These are phyloP conservation scores for Ophiosphaerella korrae DNA, from an alignment of 2,329 filamentous ascomycete species.

Conservation along the genomic window DNA sequence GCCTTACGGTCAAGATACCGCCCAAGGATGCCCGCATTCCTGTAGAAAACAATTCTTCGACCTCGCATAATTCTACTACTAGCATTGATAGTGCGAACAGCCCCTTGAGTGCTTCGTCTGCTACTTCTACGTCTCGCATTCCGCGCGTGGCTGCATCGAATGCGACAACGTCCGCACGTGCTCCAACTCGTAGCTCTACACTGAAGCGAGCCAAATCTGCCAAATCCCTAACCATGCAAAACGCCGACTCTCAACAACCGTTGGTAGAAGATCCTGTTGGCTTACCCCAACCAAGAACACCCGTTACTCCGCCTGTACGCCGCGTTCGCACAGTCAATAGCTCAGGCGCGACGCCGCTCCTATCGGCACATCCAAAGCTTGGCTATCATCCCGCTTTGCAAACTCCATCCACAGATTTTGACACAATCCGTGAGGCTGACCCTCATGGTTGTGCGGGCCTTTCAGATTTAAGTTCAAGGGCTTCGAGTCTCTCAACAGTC, in stretches of 20 bases:
- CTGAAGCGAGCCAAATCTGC: conserved; percentile 25
- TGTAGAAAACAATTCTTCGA: conserved; percentile 7
- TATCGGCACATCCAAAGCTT: not conserved
- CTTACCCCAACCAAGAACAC: not conserved
- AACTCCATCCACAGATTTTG: not conserved
- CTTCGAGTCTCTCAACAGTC: conserved; percentile 23
- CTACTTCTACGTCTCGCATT: conserved; percentile 29
- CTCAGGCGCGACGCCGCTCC: conserved; percentile 23
- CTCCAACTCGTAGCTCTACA: conserved; percentile 15
- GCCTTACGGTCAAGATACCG: conserved; percentile 27
- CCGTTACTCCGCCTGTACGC: conserved; percentile 4
- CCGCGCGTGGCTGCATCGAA: conserved; percentile 21
- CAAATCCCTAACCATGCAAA: conserved; percentile 6
- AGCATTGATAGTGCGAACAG: conserved; percentile 7
- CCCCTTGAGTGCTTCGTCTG: conserved; percentile 6
- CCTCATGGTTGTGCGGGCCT: not conserved
- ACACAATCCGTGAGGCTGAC: not conserved
- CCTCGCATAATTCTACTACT: conserved; percentile 9
- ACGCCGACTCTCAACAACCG: not conserved
- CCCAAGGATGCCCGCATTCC: not conserved
- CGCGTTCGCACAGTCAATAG: conserved; percentile 32
- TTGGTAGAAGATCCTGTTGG: not conserved
- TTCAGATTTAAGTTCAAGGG: conserved; percentile 3
- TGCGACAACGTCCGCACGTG: conserved; percentile 3
- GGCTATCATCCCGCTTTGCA: not conserved